Evolutionary conservation across 1,284 basidiomycete genomes (phyloP), one percentile per base, ranked within the genome.

Genomic region (Fomitopsis palustris): DNA sequence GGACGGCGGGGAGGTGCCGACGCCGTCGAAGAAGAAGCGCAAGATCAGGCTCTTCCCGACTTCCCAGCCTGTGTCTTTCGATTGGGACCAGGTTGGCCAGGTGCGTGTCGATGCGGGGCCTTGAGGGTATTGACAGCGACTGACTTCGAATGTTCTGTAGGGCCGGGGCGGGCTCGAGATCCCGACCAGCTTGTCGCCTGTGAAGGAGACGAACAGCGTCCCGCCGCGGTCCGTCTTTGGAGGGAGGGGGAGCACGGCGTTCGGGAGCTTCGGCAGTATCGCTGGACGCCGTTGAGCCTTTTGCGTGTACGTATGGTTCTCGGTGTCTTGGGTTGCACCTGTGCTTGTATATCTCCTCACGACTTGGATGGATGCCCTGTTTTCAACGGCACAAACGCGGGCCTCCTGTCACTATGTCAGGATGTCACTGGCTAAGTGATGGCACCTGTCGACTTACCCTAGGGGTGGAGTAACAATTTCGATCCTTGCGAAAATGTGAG

Each of bases 171-270:
- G 74, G 1, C 66, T 88, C 49, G 76, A 82, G 56, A 89, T 89
- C 65, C 87, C 87, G 16, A 85, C 81, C 0, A 72, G 74, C 37
- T 72, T 89, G 27, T 87, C 86, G 2, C 87, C 87, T 14, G 77
- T 89, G 57, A 86, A 84, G 63, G 80, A 81, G 45, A 75, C 77
- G 1, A 77, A 80, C 4, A 70, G 70, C 21, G 75, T 83, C 23
- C 85, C 83, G 0, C 73, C 73, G 27, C 76, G 84, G 57, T 78
- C 78, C 16, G 73, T 72, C 29, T 67, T 77, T 12, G 37, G 59
- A 9, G 54, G 53, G 0, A 57, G 53, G 35, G 43, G 27, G 7
- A 41, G 55, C 17, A 52, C 55, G n/a, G 33, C 41, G 33, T 35
- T 66, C 2, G 65, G 64, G 17, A 64, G 65, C 47, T 49, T 66